Base-by-base conservation (phyloP, 768 basidiomycete species). In the Coprinopsis sp. region DNA sequence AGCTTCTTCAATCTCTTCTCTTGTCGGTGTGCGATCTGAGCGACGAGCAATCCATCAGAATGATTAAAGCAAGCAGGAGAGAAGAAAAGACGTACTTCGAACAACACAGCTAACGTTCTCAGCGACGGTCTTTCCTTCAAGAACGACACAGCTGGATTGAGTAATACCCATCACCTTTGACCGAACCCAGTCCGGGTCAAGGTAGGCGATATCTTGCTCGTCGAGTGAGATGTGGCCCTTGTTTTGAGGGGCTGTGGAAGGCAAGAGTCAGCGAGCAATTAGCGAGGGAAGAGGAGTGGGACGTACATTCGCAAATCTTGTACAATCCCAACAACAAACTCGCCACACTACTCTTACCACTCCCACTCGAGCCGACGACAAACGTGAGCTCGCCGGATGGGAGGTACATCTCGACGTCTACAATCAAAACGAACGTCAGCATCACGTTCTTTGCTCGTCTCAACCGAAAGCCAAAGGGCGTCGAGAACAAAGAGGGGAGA, bases 341-440 rank as follows among this genome's bases (percentile, higher is more conserved):
- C 0, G 88, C 87, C 51, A 95, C 76, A 2, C 92, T 97, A 19
- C 89, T 91, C 69, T 98, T 98, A 29, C 95, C 93, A 2, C 29
- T 22, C 7, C 95, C 94, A 4, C 91, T 95, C 0, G 86, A 66
- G 8, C 95, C 95, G 16, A 97, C 91, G 54, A 98, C 78, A 44
- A 91, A 94, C 2, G 96, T 91, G 22, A 80, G 86, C 58, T 95
- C 89, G 53, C 83, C 79, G 2, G 88, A 79, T 2, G 70, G 68
- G 54, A 97, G 70, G 51, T 72, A 74, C n/a, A n/a, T n/a, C n/a
- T n/a, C n/a, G n/a, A n/a, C n/a, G n/a, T n/a, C n/a, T n/a, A n/a
- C n/a, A n/a, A n/a, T n/a, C n/a, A n/a, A n/a, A n/a, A n/a, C n/a
- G n/a, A n/a, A n/a, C n/a, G n/a, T n/a, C n/a, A n/a, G n/a, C n/a